phyloP scores from a whole-genome alignment of 768 basidiomycete species.

The Collybiopsis luxurians region DNA sequence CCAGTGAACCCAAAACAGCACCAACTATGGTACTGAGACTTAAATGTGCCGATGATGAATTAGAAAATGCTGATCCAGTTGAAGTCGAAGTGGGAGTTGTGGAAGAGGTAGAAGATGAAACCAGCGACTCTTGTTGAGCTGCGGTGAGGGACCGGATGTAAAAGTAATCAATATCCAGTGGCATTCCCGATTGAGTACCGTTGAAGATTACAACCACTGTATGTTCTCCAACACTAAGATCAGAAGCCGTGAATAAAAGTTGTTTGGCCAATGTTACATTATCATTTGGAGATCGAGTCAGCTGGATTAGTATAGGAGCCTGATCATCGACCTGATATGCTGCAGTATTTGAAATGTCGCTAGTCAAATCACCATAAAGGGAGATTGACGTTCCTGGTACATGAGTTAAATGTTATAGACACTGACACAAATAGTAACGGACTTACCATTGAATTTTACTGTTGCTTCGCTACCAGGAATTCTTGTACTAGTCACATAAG shows the following conservation, averaged over 20 bases:
- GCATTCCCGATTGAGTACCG: constrained; percentile 2
- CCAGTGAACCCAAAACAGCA: neutral
- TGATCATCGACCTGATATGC: neutral
- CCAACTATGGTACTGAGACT: neutral
- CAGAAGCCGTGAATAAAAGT: neutral
- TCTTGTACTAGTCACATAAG: neutral
- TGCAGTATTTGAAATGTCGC: neutral
- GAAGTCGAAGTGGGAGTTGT: neutral
- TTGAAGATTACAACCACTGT: neutral
- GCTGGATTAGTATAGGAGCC: neutral
- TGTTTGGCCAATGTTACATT: neutral
- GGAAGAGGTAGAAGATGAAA: neutral
- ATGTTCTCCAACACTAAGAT: constrained; percentile 1
- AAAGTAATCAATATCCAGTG: neutral
- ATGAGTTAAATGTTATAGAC: too few relatives aligned
- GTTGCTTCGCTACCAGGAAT: neutral
- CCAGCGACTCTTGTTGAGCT: neutral
- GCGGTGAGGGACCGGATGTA: neutral
- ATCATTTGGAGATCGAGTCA: neutral
- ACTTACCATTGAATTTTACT: constrained; percentile 1
- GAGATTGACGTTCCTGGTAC: neutral
- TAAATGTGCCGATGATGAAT: neutral
- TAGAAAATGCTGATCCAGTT: too few relatives aligned
- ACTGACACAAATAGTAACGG: too few relatives aligned
- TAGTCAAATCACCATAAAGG: neutral